Base-by-base conservation (phyloP, 2,329 filamentous ascomycete species). In the Hypomyces perniciosus region DNA sequence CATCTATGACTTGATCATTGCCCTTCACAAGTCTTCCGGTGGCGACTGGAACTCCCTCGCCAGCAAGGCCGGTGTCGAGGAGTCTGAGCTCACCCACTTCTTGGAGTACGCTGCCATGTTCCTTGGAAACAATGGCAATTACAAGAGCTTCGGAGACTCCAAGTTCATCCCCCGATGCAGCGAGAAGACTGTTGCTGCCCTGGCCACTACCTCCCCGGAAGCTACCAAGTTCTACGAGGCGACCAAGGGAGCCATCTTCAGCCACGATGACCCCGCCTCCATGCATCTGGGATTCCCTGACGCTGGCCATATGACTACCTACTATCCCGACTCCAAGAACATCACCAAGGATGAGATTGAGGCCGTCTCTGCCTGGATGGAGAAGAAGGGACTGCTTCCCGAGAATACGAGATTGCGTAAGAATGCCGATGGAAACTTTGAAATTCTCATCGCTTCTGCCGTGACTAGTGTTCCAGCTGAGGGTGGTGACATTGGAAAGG, bases 101-200 rank as follows among this genome's bases (percentile, higher is more conserved):
- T 74, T 92, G 35, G 81, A 90, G 66, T 93, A 92, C 66, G 78
- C 86, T 6, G 82, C 80, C 30, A 86, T 89, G 68, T 90, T 93
- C 67, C 74, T 93, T 3, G 86, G 86, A 41, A 93, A 92, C 64
- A 78, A 77, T 55, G 87, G 89, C 56, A 93, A 93, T 68, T 93
- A 92, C 72, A 92, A 92, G 72, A 86, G 86, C 59, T 92, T 91
- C 61, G 89, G 89, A 40, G 88, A 93, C 68, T 81, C 85, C 61
- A 93, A 93, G 65, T 91, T 93, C 64, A 79, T 93, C 51, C 88
- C 88, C 2, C 78, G 87, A 59, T 81, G 86, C 61, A 74, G 77
- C 6, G 78, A 83, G 58, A 78, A 80, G 52, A 78, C 76, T 5
- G 78, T 91, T 53, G 77, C 80, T 46, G 78, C 84, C 54, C 73